Evolutionary conservation across 805 yeast species (phyloP).

Genomic region (Saccharomyces paradoxus): DNA sequence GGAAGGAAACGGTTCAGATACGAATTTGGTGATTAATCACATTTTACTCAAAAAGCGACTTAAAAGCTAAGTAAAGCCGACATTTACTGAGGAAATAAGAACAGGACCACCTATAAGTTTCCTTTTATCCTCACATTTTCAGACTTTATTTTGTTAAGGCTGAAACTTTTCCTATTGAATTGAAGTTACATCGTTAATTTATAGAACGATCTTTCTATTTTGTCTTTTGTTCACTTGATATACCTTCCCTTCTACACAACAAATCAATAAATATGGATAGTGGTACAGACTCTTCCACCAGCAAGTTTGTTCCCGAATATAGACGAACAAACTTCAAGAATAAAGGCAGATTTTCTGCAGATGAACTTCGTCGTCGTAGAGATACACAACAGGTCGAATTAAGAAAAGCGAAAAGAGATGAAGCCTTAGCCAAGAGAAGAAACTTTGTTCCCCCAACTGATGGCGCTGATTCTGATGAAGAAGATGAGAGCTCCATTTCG

Average conservation of each 20-base stretch:
- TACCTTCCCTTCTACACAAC: neutral
- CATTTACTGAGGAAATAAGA: neutral
- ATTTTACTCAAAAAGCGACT: neutral
- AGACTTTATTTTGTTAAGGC: neutral
- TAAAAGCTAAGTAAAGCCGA: neutral
- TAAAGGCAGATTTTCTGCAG: conserved; percentile 87
- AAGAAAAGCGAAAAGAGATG: conserved; percentile 94
- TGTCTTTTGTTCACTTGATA: neutral
- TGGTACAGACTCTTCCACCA: conserved; percentile 45
- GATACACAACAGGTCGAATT: conserved; percentile 95
- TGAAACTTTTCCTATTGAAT: neutral
- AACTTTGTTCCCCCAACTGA: conserved; percentile 46
- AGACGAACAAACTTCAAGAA: conserved; percentile 95
- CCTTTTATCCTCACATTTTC: neutral
- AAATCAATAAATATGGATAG: conserved; percentile 47
- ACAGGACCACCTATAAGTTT: neutral
- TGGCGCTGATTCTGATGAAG: conserved; percentile 47
- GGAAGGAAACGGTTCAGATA: neutral
- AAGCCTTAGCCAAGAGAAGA: conserved; percentile 87
- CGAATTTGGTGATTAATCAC: neutral
- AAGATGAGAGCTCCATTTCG: conserved; percentile 32
- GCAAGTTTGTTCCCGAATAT: conserved; percentile 90
- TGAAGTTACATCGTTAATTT: neutral
- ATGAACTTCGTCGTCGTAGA: conserved; percentile 94
- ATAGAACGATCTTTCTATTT: neutral